A percentile compares a stretch with the other conserved stretches of the same genome.
Evolutionary conservation across 2,329 filamentous ascomycete species (phyloP).

Genomic region (Dryadomyces quercivorus): DNA sequence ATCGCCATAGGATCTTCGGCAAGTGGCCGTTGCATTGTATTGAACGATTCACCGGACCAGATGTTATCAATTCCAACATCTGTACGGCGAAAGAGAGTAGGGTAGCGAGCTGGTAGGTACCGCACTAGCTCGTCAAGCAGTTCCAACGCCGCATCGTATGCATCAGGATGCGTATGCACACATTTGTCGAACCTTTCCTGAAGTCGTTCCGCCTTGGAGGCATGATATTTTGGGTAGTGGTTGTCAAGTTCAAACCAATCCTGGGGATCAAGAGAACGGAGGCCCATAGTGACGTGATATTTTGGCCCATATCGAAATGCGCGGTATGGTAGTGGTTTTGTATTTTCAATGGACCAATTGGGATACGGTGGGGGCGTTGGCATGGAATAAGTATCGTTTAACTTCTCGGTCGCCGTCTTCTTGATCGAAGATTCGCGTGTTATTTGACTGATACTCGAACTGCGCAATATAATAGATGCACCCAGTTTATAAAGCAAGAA

Average conservation of each 20-base stretch:
- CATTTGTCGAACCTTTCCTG: conserved; percentile 53
- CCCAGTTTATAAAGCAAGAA: neutral
- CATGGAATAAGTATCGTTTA: conserved; percentile 36
- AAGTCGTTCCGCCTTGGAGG: conserved; percentile 58
- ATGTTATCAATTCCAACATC: conserved; percentile 56
- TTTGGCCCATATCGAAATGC: conserved; percentile 68
- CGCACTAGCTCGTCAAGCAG: conserved; percentile 59
- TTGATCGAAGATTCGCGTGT: no score
- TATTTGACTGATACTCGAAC: neutral
- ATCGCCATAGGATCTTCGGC: conserved; percentile 69
- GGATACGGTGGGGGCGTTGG: conserved; percentile 51
- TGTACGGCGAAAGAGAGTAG: conserved; percentile 53
- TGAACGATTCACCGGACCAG: conserved; percentile 59
- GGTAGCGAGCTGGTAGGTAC: conserved; percentile 67
- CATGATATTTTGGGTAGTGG: conserved; percentile 61
- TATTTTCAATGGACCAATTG: conserved; percentile 54
- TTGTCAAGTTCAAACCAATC: conserved; percentile 84
- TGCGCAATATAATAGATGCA: neutral
- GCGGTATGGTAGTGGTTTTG: conserved; percentile 64
- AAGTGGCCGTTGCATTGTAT: conserved; percentile 51
- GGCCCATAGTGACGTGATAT: conserved; percentile 66
- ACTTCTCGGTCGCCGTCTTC: conserved; percentile 14
- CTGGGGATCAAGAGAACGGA: conserved; percentile 55
- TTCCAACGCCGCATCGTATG: conserved; percentile 61
- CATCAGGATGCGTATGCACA: conserved; percentile 55